Evolutionary conservation across 495 filamentous ascomycete species (phyloP), one percentile per base, ranked within the genome.

Genomic region (Penicillium ochrochloron): DNA sequence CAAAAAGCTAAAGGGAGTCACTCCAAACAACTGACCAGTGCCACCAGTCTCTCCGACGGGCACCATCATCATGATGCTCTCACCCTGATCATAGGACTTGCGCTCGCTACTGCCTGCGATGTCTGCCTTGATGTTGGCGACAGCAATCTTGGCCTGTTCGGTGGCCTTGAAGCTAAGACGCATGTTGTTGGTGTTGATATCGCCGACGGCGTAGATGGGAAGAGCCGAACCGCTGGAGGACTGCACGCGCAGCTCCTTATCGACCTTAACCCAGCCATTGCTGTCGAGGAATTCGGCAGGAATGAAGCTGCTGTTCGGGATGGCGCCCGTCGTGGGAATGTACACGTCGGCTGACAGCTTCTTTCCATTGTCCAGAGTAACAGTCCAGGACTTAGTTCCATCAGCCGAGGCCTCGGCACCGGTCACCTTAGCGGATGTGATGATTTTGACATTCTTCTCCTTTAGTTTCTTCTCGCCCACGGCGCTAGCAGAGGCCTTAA

Each of bases 241-340:
- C 48, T 71, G 65, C 11, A 86, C 84, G 8, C 76, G 81, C 62
- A 89, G 75, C 67, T 83, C 78, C 31, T 83, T 80, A 63, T 89
- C 82, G 17, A 89, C 83, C 37, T 69, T 70, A 21, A 90, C 82
- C 73, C 80, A 87, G 35, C 82, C 84, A 29, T 72, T 64, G 11
- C 72, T 60, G 39, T 83, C 81, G 5, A 90, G 79, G 51, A 85
- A 72, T 27, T 76, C 63, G 11, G 72, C 67, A 5, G 85, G 78
- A 21, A 91, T 68, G 74, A 84, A 91, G 19, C 77, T 78, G 51
- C 83, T 85, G 78, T 91, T 91, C 48, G 89, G 85, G 0, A 80
- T 48, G 12, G 83, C 76, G 23, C 89, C 89, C 57, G 80, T 85
- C 3, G 86, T 87, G 4, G 89, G 83, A 56, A 91, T 82, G 75